Evolutionary conservation across 2,329 filamentous ascomycete species (phyloP).

Genomic region (Colletotrichum phormii): DNA sequence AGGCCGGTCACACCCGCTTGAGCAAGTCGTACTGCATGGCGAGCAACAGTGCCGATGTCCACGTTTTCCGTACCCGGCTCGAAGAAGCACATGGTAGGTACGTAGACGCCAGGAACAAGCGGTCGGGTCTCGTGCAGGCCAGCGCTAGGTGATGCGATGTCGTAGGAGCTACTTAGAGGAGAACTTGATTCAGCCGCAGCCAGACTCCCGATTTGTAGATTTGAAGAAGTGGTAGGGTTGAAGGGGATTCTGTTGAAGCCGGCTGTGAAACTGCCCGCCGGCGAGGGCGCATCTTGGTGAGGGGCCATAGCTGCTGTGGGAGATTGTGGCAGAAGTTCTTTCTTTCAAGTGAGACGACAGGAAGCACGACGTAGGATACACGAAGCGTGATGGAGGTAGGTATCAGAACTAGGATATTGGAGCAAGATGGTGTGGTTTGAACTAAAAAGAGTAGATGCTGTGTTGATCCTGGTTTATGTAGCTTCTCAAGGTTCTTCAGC

Average conservation of each 20-base stretch:
- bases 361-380: not conserved
- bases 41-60: slow-evolving; percentile 70
- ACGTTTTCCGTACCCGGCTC: slow-evolving; percentile 73
- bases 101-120: slow-evolving; percentile 71
- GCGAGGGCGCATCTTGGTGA: slow-evolving; percentile 60
- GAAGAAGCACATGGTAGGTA: slow-evolving; percentile 82
- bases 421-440: not conserved
- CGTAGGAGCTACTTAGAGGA: slow-evolving; percentile 56
- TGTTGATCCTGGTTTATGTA: not conserved
- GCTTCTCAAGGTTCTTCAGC: not conserved
- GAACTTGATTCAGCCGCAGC: slow-evolving; percentile 46
- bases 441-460: not conserved
- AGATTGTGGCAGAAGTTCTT: not conserved
- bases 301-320: slow-evolving; percentile 53
- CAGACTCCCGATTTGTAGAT: slow-evolving; percentile 44
- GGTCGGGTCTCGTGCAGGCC: slow-evolving; percentile 50
- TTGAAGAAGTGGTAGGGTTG: slow-evolving; percentile 46
- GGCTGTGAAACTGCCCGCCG: slow-evolving; percentile 56
- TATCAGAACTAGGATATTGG: not conserved
- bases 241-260: slow-evolving; percentile 52
- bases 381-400: not conserved
- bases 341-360: slow-evolving; percentile 13
- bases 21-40: slow-evolving; percentile 76
- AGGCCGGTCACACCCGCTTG: slow-evolving; percentile 79
- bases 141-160: slow-evolving; percentile 50